phyloP scores from a whole-genome alignment of 139 green algal species.

The Picochlorum sp. region DNA sequence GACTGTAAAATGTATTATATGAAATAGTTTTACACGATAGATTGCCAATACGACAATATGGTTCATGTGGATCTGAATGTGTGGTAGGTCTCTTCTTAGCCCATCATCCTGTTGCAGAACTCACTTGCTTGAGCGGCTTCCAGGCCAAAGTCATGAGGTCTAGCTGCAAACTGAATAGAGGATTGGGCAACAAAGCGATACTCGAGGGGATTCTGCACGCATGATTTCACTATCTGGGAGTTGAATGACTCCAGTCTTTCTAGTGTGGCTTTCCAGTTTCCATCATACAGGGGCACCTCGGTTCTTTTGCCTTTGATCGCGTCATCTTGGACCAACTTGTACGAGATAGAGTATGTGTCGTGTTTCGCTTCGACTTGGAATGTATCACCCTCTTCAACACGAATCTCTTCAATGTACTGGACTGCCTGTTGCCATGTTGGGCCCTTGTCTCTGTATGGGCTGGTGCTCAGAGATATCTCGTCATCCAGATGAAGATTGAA shows the following conservation, averaged over 20 bases:
- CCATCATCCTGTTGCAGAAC: constrained; percentile 44
- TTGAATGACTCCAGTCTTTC: constrained; percentile 29
- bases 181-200: constrained; percentile 37
- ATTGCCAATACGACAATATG: too few species aligned
- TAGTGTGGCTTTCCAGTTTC: constrained; percentile 25
- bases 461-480: constrained; percentile 32
- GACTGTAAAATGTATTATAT: too few species aligned
- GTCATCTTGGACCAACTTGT: constrained; percentile 2
- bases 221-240: constrained; percentile 35
- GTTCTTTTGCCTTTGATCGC: constrained; percentile 4
- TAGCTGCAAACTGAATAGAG: constrained; percentile 39
- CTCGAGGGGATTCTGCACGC: constrained; percentile 54
- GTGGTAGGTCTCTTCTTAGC: constrained; percentile 13
- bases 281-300: constrained; percentile 22
- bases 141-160: constrained; percentile 50
- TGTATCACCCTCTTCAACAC: constrained; percentile 23
- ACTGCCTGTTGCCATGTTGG: constrained; percentile 62
- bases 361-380: constrained; percentile 39
- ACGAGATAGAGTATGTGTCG: constrained; percentile 57
- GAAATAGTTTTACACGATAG: too few species aligned
- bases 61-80: too few species aligned
- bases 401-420: constrained; percentile 53
- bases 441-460: constrained; percentile 41
- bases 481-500: constrained; percentile 69
- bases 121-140: constrained; percentile 35